These are phyloP conservation scores for Pseudogymnoascus pannorum DNA, from an alignment of 2,329 filamentous ascomycete genomes.

Conservation along the genomic window DNA sequence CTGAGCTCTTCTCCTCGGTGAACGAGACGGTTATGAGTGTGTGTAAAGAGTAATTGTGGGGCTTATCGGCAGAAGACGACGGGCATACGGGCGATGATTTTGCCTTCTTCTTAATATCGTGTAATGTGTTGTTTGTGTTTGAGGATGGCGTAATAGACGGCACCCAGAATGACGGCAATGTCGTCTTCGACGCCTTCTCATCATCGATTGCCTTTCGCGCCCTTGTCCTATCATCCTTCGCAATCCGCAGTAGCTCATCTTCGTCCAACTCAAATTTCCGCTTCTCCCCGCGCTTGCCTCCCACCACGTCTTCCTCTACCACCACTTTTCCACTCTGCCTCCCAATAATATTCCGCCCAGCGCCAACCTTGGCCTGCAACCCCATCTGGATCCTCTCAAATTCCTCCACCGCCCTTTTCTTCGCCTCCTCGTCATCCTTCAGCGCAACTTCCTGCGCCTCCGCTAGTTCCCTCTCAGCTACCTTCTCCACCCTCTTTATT, in stretches of 20 bases:
- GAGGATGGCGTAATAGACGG: conserved; percentile 71
- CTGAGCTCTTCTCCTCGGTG: conserved; percentile 56
- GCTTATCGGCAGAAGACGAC: conserved; percentile 55
- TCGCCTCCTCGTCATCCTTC: conserved; percentile 61
- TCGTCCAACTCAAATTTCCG: conserved; percentile 77
- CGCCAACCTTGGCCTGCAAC: conserved; percentile 33
- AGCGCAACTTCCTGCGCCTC: conserved; percentile 55
- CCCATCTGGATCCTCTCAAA: conserved; percentile 84
- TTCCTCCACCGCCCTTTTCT: conserved; percentile 63
- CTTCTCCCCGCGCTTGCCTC: conserved; percentile 42
- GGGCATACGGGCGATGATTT: conserved; percentile 72
- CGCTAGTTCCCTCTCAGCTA: conserved; percentile 51
- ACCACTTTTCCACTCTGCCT: conserved; percentile 37
- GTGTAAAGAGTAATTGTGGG: conserved; percentile 73
- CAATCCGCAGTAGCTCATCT: conserved; percentile 65
- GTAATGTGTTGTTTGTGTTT: conserved; percentile 49
- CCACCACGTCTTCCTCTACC: conserved; percentile 31
- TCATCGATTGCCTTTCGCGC: conserved; percentile 63
- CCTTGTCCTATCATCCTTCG: conserved; percentile 60
- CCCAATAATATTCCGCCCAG: conserved; percentile 33
- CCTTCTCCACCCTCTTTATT: conserved; percentile 71
- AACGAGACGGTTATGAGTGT: conserved; percentile 71
- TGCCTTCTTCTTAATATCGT: conserved; percentile 49
- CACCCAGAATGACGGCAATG: conserved; percentile 86
- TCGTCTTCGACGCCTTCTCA: conserved; percentile 63